These are phyloP conservation scores for Vitis hybrid DNA, from an alignment of 177 flowering plant genomes.

Conservation along the genomic window DNA sequence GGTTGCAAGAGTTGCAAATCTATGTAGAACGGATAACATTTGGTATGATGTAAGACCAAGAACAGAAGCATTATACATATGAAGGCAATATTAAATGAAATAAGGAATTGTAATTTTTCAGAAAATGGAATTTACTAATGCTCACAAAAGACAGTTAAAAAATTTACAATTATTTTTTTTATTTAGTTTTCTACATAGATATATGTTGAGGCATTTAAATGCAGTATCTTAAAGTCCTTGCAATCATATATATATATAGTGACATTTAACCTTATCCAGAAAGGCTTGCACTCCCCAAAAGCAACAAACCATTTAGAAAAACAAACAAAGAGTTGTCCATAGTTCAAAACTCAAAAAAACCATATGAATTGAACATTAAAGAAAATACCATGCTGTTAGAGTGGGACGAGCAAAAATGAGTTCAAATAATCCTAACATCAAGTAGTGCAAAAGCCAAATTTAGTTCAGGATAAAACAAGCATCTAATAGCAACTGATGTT, in stretches of 20 bases:
- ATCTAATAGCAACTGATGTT: neutral
- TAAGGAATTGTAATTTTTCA: no score
- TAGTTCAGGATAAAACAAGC: neutral
- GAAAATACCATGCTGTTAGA: neutral
- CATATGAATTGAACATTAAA: neutral
- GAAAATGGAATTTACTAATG: neutral
- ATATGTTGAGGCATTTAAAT: no score
- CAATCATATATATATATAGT: neutral
- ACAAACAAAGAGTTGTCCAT: neutral
- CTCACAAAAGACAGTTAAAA: neutral
- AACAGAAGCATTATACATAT: neutral
- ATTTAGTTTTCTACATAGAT: no score
- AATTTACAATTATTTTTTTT: no score
- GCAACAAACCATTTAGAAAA: neutral
- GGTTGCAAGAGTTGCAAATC: constrained; percentile 96
- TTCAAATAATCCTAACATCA: neutral
- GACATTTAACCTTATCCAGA: neutral
- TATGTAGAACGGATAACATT: constrained; percentile 15
- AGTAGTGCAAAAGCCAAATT: neutral
- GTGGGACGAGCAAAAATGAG: no score
- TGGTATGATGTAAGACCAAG: neutral
- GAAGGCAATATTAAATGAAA: neutral
- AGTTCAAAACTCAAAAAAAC: neutral
- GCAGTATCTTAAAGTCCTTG: neutral
- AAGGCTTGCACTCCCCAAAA: neutral